Percentiles rank a stretch among this genome's conserved stretches.
Evolutionary conservation across 257 asterid genomes (phyloP).

Genomic region (Capsicum chinense): DNA sequence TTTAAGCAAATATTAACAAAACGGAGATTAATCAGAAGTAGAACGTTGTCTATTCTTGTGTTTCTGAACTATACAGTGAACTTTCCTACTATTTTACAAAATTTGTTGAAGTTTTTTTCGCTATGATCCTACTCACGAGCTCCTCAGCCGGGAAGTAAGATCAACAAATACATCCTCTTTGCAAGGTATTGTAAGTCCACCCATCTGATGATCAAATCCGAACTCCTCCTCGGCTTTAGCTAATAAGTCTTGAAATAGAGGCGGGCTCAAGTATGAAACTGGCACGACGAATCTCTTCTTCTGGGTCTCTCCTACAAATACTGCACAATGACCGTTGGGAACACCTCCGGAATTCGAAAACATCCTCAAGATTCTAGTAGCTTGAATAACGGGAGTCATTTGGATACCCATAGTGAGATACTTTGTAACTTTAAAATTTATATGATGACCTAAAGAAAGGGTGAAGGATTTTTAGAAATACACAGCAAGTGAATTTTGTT

Average conservation of each 20-base stretch:
- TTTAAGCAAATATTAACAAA: not conserved
- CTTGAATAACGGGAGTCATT: no score
- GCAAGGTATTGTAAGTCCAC: not conserved
- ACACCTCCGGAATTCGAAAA: no score
- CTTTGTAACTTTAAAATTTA: no score
- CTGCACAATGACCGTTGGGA: not conserved
- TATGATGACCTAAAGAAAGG: no score
- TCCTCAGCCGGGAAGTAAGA: not conserved
- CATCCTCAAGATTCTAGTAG: no score
- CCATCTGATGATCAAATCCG: not conserved
- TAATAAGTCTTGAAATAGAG: not conserved
- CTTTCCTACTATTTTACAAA: not conserved
- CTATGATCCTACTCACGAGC: not conserved
- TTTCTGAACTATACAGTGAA: no score
- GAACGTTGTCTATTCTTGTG: no score
- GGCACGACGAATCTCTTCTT: not conserved
- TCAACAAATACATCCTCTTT: not conserved
- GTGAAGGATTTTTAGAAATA: no score
- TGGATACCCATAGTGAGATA: no score
- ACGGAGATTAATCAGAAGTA: no score
- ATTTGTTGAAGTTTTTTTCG: not conserved
- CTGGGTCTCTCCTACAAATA: not conserved
- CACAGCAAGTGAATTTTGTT: no score
- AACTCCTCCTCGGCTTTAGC: not conserved
- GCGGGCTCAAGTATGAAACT: not conserved